These are phyloP conservation scores for Pleurostoma richardsiae DNA, from an alignment of 2,329 filamentous ascomycete genomes.

Conservation along the genomic window DNA sequence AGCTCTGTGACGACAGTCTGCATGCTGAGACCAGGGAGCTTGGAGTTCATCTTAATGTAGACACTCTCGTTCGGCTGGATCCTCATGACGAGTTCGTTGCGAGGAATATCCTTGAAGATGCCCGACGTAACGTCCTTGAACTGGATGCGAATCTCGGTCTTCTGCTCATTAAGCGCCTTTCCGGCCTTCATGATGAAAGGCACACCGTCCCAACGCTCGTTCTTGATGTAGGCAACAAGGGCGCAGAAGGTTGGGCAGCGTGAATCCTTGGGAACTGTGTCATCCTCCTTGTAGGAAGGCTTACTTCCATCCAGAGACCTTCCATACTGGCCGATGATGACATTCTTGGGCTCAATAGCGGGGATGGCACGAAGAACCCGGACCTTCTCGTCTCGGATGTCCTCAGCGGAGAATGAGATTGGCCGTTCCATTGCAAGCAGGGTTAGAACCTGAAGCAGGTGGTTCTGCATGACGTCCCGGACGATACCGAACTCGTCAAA, in stretches of 20 bases:
- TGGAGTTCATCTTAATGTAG: constrained; percentile 99
- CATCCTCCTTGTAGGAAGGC: constrained; percentile 97
- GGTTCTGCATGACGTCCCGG: constrained; percentile 99
- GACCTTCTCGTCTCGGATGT: constrained; percentile 98
- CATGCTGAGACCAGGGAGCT: constrained; percentile 97
- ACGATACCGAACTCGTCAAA: constrained; percentile 99
- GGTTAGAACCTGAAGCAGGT: constrained; percentile 92
- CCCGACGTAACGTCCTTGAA: constrained; percentile 99
- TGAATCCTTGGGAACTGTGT: constrained; percentile 95
- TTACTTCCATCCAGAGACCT: constrained; percentile 94
- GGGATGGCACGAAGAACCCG: constrained; percentile 91
- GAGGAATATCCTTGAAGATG: constrained; percentile 99
- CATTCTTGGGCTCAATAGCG: constrained; percentile 96
- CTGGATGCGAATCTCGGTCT: constrained; percentile 98
- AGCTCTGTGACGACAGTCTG: constrained; percentile 98
- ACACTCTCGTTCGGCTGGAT: constrained; percentile 99
- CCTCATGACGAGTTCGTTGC: constrained; percentile 98
- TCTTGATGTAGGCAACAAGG: constrained; percentile 97
- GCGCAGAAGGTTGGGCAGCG: constrained; percentile 98
- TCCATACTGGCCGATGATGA: constrained; percentile 98
- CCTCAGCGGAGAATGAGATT: constrained; percentile 96
- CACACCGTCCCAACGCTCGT: constrained; percentile 98
- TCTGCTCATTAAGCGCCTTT: constrained; percentile 98
- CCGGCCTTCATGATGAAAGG: constrained; percentile 99
- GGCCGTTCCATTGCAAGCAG: constrained; percentile 97